Base-by-base conservation (phyloP, 2,329 filamentous ascomycete genomes). In the Alternaria triticimaculans region DNA sequence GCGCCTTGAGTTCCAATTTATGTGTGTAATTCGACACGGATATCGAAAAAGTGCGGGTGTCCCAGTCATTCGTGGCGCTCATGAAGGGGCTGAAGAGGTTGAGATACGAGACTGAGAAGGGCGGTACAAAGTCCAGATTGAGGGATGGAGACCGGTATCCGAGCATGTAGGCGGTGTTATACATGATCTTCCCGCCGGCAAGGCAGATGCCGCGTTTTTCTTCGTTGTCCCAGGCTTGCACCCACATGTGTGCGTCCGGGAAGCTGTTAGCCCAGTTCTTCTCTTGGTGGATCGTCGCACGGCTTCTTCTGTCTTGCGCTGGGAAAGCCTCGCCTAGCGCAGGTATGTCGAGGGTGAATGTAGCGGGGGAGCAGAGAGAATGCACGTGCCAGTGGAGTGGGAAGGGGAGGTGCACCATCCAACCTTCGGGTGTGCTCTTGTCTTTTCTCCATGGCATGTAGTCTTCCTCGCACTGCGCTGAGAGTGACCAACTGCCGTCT, bases 351-450 rank as follows among this genome's bases (percentile, higher is more conserved):
- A 86, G 75, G 5, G 65, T 67, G 71, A 82, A 83, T 4, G 73
- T 71, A 55, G 79, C 80, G 1, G 76, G 69, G 2, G 83, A 84
- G 43, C 72, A 77, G 8, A 84, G 76, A 2, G 82, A 83, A 30
- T 85, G 82, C 5, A 86, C 84, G 64, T 85, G 83, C 84, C 84
- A 86, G 64, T 86, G 84, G 3, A 86, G 70, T 2, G 84, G 84
- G 0, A 86, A 71, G 1, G 83, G 83, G 0, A 86, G 74, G 20
- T 81, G 62, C 5, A 82, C 80, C n/a, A 86, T 76, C 63, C 75
- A 76, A 43, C 81, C 80, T 66, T 85, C 84, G 0, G 84, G 84
- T 2, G 83, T 84, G 37, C 25, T 66, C 49, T 74, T 72, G 23
- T 62, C 58, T 18, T 62, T 10, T 68, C 75, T 15, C 83, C 84